These are phyloP conservation scores for Capsella bursapastoris DNA, from an alignment of 345 rosid species.

Conservation along the genomic window DNA sequence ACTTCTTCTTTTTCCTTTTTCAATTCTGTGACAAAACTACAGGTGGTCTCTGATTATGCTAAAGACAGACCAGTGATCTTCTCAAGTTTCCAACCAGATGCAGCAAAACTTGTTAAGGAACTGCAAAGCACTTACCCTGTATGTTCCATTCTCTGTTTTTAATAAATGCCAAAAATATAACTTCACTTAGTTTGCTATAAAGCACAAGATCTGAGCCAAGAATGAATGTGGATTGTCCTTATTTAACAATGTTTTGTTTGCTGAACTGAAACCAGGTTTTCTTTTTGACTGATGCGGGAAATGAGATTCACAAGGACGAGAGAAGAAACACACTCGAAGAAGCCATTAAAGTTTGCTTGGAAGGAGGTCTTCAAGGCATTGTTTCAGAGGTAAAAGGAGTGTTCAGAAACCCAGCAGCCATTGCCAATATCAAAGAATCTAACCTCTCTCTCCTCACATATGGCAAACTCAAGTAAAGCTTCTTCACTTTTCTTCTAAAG, in stretches of 20 bases:
- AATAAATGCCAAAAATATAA: not conserved
- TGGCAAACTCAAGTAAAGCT: slow-evolving; percentile 73
- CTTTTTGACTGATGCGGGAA: slow-evolving; percentile 80
- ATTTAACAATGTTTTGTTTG: not conserved
- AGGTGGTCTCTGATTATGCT: slow-evolving; percentile 70
- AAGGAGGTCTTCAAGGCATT: slow-evolving; percentile 79
- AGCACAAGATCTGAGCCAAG: not conserved
- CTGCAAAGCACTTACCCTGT: slow-evolving; percentile 82
- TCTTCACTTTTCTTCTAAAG: not conserved
- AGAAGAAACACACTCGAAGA: slow-evolving; percentile 92
- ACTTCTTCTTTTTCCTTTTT: not conserved
- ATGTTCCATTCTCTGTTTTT: slow-evolving; percentile 34
- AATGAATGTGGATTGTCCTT: not conserved
- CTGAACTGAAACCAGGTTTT: slow-evolving; percentile 54
- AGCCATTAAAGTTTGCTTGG: slow-evolving; percentile 73
- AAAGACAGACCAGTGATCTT: slow-evolving; percentile 73
- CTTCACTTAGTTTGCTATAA: not conserved
- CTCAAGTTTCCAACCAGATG: slow-evolving; percentile 94
- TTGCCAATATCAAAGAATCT: slow-evolving; percentile 77
- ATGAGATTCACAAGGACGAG: slow-evolving; percentile 55
- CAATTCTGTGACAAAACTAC: slow-evolving; percentile 6
- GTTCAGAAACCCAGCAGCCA: slow-evolving; percentile 72
- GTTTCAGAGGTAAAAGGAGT: slow-evolving; percentile 87
- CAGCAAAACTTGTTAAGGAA: slow-evolving; percentile 69
- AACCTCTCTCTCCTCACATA: slow-evolving; percentile 83